Evolutionary conservation across 2,329 filamentous ascomycete genomes (phyloP).

Genomic region (Periconia digitata): DNA sequence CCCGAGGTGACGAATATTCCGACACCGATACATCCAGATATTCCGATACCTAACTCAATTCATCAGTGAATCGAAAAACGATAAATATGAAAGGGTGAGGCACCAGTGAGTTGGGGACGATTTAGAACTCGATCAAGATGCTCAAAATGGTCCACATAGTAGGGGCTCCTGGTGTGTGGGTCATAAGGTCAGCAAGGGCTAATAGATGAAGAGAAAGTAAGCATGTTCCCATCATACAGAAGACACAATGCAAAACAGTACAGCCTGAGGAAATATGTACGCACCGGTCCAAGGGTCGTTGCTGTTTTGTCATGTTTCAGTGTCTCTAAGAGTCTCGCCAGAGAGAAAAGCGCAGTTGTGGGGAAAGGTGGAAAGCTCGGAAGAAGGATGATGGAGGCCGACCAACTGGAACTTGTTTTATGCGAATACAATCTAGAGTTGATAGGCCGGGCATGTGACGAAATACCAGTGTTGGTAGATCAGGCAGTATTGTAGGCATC

Average conservation of each 20-base stretch:
- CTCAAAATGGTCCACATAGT: constrained; percentile 18
- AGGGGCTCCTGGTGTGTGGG: constrained; percentile 12
- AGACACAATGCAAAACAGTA: too few species aligned
- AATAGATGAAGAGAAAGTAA: too few species aligned
- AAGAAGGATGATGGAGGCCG: too few species aligned
- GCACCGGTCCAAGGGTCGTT: neutral
- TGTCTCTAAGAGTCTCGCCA: neutral
- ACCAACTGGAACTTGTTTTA: too few species aligned
- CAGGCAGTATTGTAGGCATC: neutral
- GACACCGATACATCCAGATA: constrained; percentile 23
- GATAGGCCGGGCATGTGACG: neutral
- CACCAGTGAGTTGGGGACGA: constrained; percentile 24
- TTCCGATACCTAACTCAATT: constrained; percentile 19
- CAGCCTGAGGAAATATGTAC: neutral
- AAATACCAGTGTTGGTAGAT: neutral
- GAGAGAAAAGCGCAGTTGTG: neutral
- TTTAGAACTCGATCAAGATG: constrained; percentile 22
- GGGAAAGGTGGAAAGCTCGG: neutral
- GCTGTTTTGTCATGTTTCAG: neutral
- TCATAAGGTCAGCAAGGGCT: neutral
- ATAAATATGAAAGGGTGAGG: neutral
- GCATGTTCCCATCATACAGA: too few species aligned
- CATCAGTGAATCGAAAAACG: too few species aligned
- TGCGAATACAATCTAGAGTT: too few species aligned
- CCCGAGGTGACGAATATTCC: constrained; percentile 23